A percentile compares a stretch with the other conserved stretches of the same genome.
These are phyloP conservation scores for Helianthus tuberosus DNA, from an alignment of 129 eudicot genomes.

Conservation along the genomic window DNA sequence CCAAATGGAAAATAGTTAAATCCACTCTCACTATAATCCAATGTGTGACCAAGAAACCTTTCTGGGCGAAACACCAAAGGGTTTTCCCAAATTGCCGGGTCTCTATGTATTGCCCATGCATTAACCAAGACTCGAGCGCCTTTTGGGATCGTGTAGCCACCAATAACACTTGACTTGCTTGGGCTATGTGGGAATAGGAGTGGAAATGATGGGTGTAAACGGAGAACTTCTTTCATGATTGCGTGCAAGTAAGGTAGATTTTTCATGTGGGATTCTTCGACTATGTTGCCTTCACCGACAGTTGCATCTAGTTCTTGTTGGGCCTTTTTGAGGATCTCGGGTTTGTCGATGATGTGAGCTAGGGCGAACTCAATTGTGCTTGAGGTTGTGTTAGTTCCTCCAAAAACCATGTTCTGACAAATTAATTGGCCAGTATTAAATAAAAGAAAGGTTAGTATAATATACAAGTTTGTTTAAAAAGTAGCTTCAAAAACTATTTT, in stretches of 20 bases:
- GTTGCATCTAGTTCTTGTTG: conserved; percentile 53
- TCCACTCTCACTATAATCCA: conserved; percentile 50
- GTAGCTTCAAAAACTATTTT: too few relatives aligned
- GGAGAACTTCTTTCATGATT: conserved; percentile 59
- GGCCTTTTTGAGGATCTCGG: conserved; percentile 41
- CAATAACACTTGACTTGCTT: conserved; percentile 43
- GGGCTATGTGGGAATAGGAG: conserved; percentile 66
- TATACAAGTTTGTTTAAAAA: too few relatives aligned
- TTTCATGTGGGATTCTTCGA: conserved; percentile 50
- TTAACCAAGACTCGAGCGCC: conserved; percentile 54
- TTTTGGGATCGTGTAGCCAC: conserved; percentile 59
- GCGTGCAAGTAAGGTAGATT: conserved; percentile 52
- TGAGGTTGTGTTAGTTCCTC: conserved; percentile 67
- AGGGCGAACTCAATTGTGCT: conserved; percentile 56
- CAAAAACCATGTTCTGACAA: conserved; percentile 63
- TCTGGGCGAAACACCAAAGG: conserved; percentile 53
- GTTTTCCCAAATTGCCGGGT: conserved; percentile 49
- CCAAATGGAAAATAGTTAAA: conserved; percentile 58
- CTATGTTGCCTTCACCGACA: conserved; percentile 52
- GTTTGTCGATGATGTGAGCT: conserved; percentile 58
- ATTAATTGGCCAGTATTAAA: neutral
- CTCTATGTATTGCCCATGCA: conserved; percentile 61
- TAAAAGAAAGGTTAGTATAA: too few relatives aligned
- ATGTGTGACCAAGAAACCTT: conserved; percentile 43
- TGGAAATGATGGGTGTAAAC: conserved; percentile 62